These are phyloP conservation scores for Backusella psychrophila DNA, from an alignment of 192 early-diverging fungal species.

Conservation along the genomic window DNA sequence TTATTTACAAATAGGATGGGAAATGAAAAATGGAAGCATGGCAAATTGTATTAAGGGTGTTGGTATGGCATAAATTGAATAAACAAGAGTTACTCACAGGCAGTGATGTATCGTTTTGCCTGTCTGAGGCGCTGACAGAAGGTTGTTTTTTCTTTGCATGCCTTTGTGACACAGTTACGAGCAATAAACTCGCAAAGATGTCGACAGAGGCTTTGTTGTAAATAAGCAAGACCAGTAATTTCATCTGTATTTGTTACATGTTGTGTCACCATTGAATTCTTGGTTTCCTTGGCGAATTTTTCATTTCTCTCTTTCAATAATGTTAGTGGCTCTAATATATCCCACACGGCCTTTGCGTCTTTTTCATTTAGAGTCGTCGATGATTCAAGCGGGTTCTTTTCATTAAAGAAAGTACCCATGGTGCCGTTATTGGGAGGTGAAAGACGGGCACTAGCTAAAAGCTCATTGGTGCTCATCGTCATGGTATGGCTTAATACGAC, in stretches of 20 bases:
- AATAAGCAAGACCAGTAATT: background rate
- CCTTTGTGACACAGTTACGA: background rate
- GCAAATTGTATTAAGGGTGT: background rate
- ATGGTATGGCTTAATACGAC: conserved; percentile 29
- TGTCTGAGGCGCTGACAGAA: background rate
- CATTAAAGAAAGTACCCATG: background rate
- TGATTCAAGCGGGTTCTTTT: background rate
- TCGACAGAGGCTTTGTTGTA: background rate
- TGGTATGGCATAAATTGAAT: background rate
- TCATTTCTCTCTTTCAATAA: conserved; percentile 8
- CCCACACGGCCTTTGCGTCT: background rate
- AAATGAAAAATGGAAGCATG: background rate
- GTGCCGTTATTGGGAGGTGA: background rate
- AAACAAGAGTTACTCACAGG: background rate
- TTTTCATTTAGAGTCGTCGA: background rate
- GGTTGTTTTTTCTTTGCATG: background rate
- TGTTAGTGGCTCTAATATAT: conserved; percentile 1
- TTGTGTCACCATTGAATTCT: background rate
- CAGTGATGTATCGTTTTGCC: conserved; percentile 1
- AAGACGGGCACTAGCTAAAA: conserved; percentile 1
- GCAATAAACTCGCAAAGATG: background rate
- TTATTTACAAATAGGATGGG: conserved; percentile 2
- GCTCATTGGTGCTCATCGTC: conserved; percentile 19
- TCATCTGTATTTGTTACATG: background rate
- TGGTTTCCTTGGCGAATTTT: background rate